These are phyloP conservation scores for Fusarium avenaceum DNA, from an alignment of 2,329 filamentous ascomycete species.

Conservation along the genomic window DNA sequence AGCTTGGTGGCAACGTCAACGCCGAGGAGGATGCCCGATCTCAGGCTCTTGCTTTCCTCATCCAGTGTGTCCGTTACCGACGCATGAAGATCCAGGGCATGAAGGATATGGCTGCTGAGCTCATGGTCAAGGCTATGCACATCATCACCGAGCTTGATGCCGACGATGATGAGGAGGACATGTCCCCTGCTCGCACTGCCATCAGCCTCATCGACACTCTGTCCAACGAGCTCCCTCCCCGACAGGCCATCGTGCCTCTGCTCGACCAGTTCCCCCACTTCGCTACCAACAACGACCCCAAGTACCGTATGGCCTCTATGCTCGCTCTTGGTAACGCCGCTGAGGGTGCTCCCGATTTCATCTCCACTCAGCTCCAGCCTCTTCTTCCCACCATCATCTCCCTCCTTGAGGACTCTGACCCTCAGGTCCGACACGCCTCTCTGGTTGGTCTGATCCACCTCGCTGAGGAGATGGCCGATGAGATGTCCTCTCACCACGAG, in stretches of 20 bases:
- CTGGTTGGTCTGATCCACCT: constrained; percentile 89
- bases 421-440: constrained; percentile 86
- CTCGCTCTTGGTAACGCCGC: constrained; percentile 93
- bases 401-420: constrained; percentile 86
- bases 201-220: constrained; percentile 91
- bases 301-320: constrained; percentile 90
- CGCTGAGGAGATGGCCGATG: constrained; percentile 92
- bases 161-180: constrained; percentile 81
- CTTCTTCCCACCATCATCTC: constrained; percentile 88
- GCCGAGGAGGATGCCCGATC: constrained; percentile 87
- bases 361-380: constrained; percentile 88
- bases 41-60: constrained; percentile 93
- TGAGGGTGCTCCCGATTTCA: constrained; percentile 97
- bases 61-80: constrained; percentile 90
- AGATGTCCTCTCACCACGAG: constrained; percentile 87
- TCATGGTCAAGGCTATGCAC: constrained; percentile 89
- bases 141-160: constrained; percentile 91
- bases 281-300: constrained; percentile 78
- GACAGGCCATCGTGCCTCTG: constrained; percentile 92
- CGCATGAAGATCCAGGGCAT: constrained; percentile 96
- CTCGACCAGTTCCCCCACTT: constrained; percentile 88
- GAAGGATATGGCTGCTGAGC: constrained; percentile 83
- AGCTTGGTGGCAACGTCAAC: constrained; percentile 81
- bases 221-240: constrained; percentile 87
- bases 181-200: constrained; percentile 84